Evolutionary conservation across 164 flowering plant species (phyloP), one percentile per base, ranked within the genome.

Genomic region (Kalanchoe fedtschenkoi): DNA sequence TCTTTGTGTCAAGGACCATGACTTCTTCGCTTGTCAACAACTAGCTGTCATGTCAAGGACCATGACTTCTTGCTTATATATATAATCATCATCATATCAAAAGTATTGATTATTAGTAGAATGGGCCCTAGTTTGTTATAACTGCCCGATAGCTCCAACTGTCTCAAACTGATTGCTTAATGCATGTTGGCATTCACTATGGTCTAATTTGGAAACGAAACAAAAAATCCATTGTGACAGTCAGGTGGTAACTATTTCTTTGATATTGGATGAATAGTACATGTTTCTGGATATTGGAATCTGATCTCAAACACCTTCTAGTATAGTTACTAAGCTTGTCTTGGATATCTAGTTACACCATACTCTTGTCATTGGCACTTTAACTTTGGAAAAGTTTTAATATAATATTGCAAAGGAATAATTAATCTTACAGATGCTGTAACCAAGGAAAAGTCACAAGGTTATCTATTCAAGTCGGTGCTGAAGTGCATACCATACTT

Each of bases 401-500:
- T n/a, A n/a, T 51, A 28, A 51, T 7, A 26, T 26, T 24, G 14
- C 56, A 24, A 3, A n/a, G 3, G 56, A 26, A 51, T 53, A 34
- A 32, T 22, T 53, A 72, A 30, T 26, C 72, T 21, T 72, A 26
- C 85, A 95, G 99, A 95, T 81, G 82, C 96, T 78, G 84, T 84
- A 41, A 83, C 85, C 55, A 90, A 84, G 78, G 99, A 95, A 67
- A 95, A 91, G 76, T 88, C 97, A 66, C 96, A 87, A 72, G 96
- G 88, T 44, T 82, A 83, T 79, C 93, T 95, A 53, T 95, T 95
- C 68, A 78, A 91, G 53, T 95, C 97, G 10, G 99, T 91, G 67
- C 78, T 95, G 68, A 91, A 95, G 75, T 91, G 99, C 78, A 90
- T 95, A 68, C 99, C 99, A 8, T 84, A 82, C 70, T 81, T 95